Percentiles rank a stretch among this genome's conserved stretches.
Conservation (phyloP, 306 rosid species). For the Luffa acutangula region DNA sequence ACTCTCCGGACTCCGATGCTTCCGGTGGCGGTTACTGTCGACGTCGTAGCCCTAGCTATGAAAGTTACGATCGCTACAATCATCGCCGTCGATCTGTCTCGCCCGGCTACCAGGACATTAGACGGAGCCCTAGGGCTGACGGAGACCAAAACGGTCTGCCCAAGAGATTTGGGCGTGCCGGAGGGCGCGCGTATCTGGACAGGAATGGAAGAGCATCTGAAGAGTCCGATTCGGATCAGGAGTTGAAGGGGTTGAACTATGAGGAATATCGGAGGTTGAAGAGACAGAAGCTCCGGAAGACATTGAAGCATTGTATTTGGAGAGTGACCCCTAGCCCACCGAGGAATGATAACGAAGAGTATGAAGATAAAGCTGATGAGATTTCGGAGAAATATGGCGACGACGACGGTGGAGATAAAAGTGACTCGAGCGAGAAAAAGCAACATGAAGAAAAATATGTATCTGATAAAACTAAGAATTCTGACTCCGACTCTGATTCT, state of each 20-base stretch:
- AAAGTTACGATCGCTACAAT: conserved; percentile 26
- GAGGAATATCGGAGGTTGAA: conserved; percentile 62
- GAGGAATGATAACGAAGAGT: conserved; percentile 41
- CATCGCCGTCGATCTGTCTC: conserved; percentile 31
- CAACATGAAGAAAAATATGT: conserved; percentile 14
- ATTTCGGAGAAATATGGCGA: conserved; percentile 24
- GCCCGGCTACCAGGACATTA: conserved; percentile 20
- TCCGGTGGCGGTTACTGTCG: conserved; percentile 2
- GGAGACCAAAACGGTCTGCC: neutral
- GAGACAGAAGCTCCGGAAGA: conserved; percentile 79
- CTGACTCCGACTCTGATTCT: conserved; percentile 24
- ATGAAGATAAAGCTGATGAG: conserved; percentile 42
- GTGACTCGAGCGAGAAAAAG: conserved; percentile 18
- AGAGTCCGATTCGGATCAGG: conserved; percentile 11
- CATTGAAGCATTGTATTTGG: conserved; percentile 33
- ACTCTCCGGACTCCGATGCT: neutral
- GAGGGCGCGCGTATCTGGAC: no score
- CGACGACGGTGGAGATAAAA: conserved; percentile 7
- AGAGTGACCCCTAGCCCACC: neutral
- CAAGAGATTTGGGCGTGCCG: no score
- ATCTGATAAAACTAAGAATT: conserved; percentile 17
- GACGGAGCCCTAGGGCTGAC: conserved; percentile 35
- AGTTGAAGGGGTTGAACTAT: conserved; percentile 54
- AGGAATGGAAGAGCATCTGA: no score
- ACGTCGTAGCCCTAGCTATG: conserved; percentile 78